phyloP scores from a whole-genome alignment of 805 yeast species.

The Hanseniaspora osmophila region DNA sequence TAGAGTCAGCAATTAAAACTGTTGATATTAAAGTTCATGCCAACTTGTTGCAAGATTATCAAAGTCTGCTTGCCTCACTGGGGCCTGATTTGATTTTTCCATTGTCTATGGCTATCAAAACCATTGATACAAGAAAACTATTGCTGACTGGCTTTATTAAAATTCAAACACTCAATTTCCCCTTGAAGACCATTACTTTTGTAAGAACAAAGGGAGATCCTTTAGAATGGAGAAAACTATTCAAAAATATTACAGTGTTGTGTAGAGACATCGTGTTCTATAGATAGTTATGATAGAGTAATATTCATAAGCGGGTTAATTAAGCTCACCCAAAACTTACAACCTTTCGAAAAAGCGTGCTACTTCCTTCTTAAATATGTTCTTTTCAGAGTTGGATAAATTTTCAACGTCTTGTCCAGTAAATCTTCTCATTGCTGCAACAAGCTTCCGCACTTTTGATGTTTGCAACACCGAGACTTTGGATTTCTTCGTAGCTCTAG shows the following conservation, averaged over 20 bases:
- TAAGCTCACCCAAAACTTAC: conserved; percentile 7
- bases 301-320: no score
- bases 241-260: conserved; percentile 40
- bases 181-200: conserved; percentile 38
- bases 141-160: conserved; percentile 34
- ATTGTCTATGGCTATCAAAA: conserved; percentile 24
- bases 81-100: conserved; percentile 22
- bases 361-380: conserved; percentile 14
- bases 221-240: conserved; percentile 56
- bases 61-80: conserved; percentile 6
- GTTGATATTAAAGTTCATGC: conserved; percentile 15
- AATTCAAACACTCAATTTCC: conserved; percentile 27
- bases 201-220: conserved; percentile 51
- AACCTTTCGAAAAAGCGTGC: conserved; percentile 15
- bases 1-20: conserved; percentile 19
- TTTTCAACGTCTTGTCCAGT: conserved; percentile 8
- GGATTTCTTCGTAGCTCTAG: not conserved
- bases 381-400: conserved; percentile 12
- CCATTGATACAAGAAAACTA: conserved; percentile 32
- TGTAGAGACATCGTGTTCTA: conserved; percentile 33
- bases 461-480: not conserved
- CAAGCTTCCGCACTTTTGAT: conserved; percentile 4
- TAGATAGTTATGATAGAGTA: not conserved
- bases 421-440: conserved; percentile 10
- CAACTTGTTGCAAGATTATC: conserved; percentile 13